Percentiles rank a stretch among this genome's conserved stretches.
Conservation (phyloP, 2,329 filamentous ascomycete species). For the Paecilomyces niveus region DNA sequence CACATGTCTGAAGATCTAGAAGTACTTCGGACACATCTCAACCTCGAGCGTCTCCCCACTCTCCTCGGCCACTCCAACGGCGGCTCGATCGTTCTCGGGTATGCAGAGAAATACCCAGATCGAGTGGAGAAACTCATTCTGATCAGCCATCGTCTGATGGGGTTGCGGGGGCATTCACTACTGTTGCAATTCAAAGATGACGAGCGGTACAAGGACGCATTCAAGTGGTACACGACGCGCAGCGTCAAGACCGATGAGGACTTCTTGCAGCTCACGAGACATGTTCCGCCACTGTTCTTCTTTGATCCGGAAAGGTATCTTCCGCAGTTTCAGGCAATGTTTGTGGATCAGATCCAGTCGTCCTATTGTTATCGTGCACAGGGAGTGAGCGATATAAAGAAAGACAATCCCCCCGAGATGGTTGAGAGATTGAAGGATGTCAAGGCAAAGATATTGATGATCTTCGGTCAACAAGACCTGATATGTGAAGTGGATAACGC, state of each 20-base stretch:
- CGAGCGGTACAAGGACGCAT: slow-evolving; percentile 9
- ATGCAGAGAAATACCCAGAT: slow-evolving; percentile 16
- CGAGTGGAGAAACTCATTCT: slow-evolving; percentile 17
- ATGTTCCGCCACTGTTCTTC: slow-evolving; percentile 18
- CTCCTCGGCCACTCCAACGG: slow-evolving; percentile 20
- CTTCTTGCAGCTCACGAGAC: slow-evolving; percentile 9
- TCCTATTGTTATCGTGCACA: slow-evolving; percentile 10
- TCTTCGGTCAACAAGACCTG: slow-evolving; percentile 18
- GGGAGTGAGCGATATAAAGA: slow-evolving; percentile 4
- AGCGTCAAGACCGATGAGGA: slow-evolving; percentile 9
- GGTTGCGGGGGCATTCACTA: slow-evolving; percentile 7
- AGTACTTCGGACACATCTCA: slow-evolving; percentile 15
- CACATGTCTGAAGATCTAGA: slow-evolving; percentile 18
- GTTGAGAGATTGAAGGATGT: slow-evolving; percentile 12
- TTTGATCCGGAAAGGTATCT: slow-evolving; percentile 11
- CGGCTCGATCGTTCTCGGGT: slow-evolving; percentile 19
- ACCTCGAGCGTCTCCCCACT: slow-evolving; percentile 10
- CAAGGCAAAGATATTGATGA: slow-evolving; percentile 16
- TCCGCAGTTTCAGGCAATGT: slow-evolving; percentile 8
- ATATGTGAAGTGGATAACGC: slow-evolving; percentile 14
- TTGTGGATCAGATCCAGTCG: slow-evolving; percentile 5
- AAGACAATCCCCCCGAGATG: slow-evolving; percentile 10
- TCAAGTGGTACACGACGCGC: background rate
- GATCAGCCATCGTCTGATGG: slow-evolving; percentile 15
- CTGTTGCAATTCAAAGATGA: slow-evolving; percentile 6